Evolutionary conservation across 305 asterid species (phyloP).

Genomic region (Solanum aculeatissimum): DNA sequence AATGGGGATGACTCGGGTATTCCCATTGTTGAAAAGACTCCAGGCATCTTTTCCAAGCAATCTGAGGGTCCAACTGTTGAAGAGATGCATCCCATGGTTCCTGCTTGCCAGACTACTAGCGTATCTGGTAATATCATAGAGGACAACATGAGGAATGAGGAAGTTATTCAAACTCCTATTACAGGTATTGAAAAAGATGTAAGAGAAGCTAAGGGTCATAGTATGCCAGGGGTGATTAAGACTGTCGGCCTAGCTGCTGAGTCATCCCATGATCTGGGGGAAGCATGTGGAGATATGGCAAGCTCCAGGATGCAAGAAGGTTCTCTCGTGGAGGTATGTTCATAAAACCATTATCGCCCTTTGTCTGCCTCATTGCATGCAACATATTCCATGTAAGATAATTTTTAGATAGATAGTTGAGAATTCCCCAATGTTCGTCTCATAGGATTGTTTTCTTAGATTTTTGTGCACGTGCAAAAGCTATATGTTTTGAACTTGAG

Average conservation of each 20-base stretch:
- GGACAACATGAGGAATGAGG: conserved; percentile 25
- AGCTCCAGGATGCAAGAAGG: conserved; percentile 47
- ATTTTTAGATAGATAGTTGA: neutral
- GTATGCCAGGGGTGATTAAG: conserved; percentile 26
- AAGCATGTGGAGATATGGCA: conserved; percentile 10
- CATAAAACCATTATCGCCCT: neutral
- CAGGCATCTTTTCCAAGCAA: conserved; percentile 19
- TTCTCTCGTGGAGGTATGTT: conserved; percentile 72
- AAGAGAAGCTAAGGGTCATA: conserved; percentile 27
- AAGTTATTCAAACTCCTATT: conserved; percentile 15
- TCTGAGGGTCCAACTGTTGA: conserved; percentile 26
- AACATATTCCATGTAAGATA: neutral
- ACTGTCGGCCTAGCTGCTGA: conserved; percentile 23
- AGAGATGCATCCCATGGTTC: conserved; percentile 16
- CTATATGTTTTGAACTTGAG: neutral
- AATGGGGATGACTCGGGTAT: conserved; percentile 13
- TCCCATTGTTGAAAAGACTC: conserved; percentile 18
- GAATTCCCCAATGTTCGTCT: neutral
- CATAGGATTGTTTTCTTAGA: neutral
- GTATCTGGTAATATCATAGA: conserved; percentile 19
- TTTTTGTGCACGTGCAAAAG: neutral
- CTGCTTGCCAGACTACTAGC: conserved; percentile 23
- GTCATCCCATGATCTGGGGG: conserved; percentile 10
- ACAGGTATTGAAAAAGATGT: conserved; percentile 27
- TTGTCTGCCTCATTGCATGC: neutral